A percentile compares a stretch with the other conserved stretches of the same genome.
These are phyloP conservation scores for Nepenthes alata DNA, from an alignment of 179 eudicot genomes.

Conservation along the genomic window DNA sequence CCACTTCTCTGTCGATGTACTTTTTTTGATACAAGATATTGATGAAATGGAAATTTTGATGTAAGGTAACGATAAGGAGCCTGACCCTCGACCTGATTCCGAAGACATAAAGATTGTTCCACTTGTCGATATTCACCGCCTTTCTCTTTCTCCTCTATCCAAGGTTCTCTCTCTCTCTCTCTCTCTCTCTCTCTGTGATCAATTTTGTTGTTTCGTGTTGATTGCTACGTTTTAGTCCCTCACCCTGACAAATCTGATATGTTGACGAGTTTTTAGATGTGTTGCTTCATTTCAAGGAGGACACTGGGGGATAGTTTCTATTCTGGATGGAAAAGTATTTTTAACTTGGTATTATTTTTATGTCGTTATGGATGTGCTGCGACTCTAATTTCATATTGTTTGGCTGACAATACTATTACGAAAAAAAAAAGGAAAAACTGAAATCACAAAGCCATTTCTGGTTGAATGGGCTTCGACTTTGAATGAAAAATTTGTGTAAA, in stretches of 20 bases:
- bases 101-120: slow-evolving; percentile 41
- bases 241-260: no score
- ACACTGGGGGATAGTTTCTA: not conserved
- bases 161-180: slow-evolving; percentile 22
- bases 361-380: no score
- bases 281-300: not conserved
- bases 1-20: not conserved
- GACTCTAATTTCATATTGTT: no score
- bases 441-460: no score
- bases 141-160: slow-evolving; percentile 41
- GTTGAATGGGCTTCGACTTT: no score
- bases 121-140: slow-evolving; percentile 22
- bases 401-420: no score
- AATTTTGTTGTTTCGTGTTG: no score
- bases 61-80: slow-evolving; percentile 41
- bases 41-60: not conserved
- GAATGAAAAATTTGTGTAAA: no score
- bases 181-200: not conserved
- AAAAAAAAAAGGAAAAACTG: no score
- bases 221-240: no score
- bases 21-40: not conserved
- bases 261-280: no score
- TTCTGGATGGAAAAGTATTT: not conserved
- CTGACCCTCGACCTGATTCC: slow-evolving; percentile 37
- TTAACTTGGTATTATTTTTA: not conserved